Conservation (phyloP, 495 filamentous ascomycete species). For the Xylaria castorea region DNA sequence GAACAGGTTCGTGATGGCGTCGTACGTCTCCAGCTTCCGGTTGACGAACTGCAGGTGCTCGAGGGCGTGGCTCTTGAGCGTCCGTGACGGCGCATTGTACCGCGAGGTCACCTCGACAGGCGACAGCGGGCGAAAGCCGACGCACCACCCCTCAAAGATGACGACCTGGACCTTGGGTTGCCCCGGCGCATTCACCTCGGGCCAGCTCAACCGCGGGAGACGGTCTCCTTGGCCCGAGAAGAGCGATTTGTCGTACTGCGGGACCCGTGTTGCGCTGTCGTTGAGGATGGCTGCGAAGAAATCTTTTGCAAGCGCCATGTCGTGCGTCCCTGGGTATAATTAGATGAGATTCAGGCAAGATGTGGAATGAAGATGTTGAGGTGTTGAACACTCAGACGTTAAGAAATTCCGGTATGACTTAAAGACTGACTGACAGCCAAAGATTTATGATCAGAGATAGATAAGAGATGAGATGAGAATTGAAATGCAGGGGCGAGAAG, state of each 20-base stretch:
- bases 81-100: constrained; percentile 63
- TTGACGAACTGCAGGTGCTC: constrained; percentile 79
- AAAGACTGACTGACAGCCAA: background rate
- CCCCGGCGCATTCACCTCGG: constrained; percentile 63
- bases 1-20: constrained; percentile 72
- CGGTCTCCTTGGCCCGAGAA: constrained; percentile 83
- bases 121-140: constrained; percentile 77
- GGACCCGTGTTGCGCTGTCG: constrained; percentile 65
- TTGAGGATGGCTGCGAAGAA: constrained; percentile 68
- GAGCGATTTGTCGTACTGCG: constrained; percentile 83
- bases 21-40: constrained; percentile 70
- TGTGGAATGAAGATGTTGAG: background rate
- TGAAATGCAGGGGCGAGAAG: background rate
- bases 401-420: background rate
- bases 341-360: background rate
- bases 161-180: constrained; percentile 65
- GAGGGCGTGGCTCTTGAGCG: constrained; percentile 63
- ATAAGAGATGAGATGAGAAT: background rate
- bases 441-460: background rate
- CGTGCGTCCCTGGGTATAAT: constrained; percentile 71
- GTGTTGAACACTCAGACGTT: background rate
- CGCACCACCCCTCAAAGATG: constrained; percentile 92
- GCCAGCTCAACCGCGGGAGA: constrained; percentile 64
- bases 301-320: constrained; percentile 66
- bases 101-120: constrained; percentile 56